Base-by-base conservation (phyloP, 805 yeast species). In the Jamesozyma lodderae region DNA sequence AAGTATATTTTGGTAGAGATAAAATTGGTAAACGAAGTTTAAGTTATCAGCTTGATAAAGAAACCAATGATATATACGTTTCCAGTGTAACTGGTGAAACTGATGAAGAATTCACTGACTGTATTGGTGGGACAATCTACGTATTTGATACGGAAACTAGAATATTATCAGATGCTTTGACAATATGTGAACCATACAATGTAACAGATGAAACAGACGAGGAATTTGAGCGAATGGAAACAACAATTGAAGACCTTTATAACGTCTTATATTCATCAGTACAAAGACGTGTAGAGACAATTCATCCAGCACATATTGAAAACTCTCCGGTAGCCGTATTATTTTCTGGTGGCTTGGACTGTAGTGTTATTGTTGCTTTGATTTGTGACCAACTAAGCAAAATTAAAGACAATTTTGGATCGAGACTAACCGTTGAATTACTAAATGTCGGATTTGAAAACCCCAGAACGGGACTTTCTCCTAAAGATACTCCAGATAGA, bases 291-390 rank as follows among this genome's bases (percentile, higher is more conserved):
- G 70, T 78, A n/a, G 53, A 59, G 8, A 70, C 83, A 0, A 79
- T 82, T 4, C 70, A 70, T 41, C 88, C 92, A 2, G 39, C 72
- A 2, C 72, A 69, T 40, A 43, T 57, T 9, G 57, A 57, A 31
- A 55, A 62, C 35, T 51, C 54, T 8, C 57, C 62, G 6, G 59
- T 79, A 31, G 81, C 82, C 0, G 65, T 92, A 0, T 60, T 92
- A 23, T 92, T 88, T 53, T 85, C 96, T 31, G 99, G 99, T 2
- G 99, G 99, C 0, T 65, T 92, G 4, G 99, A 92, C 53, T 92
- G 98, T 57, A 80, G 96, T 0, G 60, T 90, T 0, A 52, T 92
- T 18, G 87, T 94, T 0, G 74, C 77, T 0, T 35, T 80, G 3
- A 44, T 60, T 9, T 59, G 62, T 42, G 46, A 49, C 35, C 59